Base-by-base conservation (phyloP, 257 asterid species). In the Nicotiana attenuata region DNA sequence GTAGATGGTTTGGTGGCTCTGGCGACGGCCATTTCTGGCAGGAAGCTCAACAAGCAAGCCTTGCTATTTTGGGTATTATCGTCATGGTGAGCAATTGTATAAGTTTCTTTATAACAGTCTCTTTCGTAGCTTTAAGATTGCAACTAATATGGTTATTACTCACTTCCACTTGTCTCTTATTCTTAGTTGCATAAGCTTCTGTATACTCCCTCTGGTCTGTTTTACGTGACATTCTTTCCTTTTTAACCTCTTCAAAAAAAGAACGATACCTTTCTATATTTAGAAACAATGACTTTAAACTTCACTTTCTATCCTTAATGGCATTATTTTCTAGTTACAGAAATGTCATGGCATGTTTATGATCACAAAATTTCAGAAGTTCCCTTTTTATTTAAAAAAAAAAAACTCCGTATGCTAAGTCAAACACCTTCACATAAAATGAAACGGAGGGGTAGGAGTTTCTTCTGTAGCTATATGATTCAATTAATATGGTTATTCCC, bases 21-120 rank as follows among this genome's bases (percentile, higher is more conserved):
- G 90, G 90, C 73, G 99, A 91, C 77, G 98, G 92, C 15, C 92
- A 50, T 84, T 94, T 96, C 89, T 92, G 99, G 98, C 93, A 89
- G 84, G 99, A 96, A 86, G 94, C 99, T 47, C 97, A 92, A 77
- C 98, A 91, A 92, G 92, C 92, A 80, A 79, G 90, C 84, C 96
- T 96, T 77, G 81, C 99, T 0, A 82, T 92, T 81, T 86, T 93
- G 50, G 98, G 94, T 79, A 91, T 95, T 83, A 80, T 95, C 82
- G 85, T 85, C 65, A 41, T 90, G 87, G 99, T 95, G 88, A 86
- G 89, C 80, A 69, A 63, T 65, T 60, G 1, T 3, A 71, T 7
- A 69, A 69, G 20, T 28, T 69, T 41, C 14, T 20, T 11, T 69
- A 16, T 69, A 41, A 28, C 17, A 22, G 17, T 64, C 31, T 64